Evolutionary conservation across 129 eudicot species (phyloP).

Genomic region (Flaveria ramosissima): DNA sequence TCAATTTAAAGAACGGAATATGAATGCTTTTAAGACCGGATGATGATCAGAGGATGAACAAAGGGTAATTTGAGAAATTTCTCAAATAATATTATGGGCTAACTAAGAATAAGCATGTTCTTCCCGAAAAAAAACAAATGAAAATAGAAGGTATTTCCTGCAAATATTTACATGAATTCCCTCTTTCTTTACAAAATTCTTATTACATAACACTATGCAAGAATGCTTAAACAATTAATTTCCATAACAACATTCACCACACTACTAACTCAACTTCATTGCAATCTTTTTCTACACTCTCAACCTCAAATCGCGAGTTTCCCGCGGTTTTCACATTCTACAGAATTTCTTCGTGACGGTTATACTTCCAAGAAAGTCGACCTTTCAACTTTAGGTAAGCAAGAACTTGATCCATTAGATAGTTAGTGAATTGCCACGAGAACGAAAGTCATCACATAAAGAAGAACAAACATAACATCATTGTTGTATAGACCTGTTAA

Average conservation of each 20-base stretch:
- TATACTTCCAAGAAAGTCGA: conserved; percentile 27
- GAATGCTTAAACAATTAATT: conserved; percentile 32
- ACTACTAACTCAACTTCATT: conserved; percentile 28
- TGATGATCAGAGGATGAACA: too few species aligned
- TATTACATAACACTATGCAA: conserved; percentile 40
- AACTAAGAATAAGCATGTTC: too few species aligned
- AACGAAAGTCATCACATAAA: conserved; percentile 23
- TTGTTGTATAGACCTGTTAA: conserved; percentile 35
- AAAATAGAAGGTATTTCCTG: conserved; percentile 24
- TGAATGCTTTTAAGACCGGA: too few species aligned
- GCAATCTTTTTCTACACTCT: conserved; percentile 25
- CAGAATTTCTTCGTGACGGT: neutral
- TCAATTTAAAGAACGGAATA: too few species aligned
- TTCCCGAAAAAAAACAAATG: conserved; percentile 6
- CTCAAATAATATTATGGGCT: too few species aligned
- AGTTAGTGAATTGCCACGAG: conserved; percentile 29
- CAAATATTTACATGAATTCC: conserved; percentile 35
- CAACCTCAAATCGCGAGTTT: conserved; percentile 24
- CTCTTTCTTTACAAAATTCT: conserved; percentile 41
- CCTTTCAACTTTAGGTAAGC: conserved; percentile 27
- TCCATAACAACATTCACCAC: conserved; percentile 29
- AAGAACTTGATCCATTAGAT: conserved; percentile 9
- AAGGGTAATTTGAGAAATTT: too few species aligned
- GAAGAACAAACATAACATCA: conserved; percentile 30
- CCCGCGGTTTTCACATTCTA: conserved; percentile 21